A percentile compares a stretch with the other conserved stretches of the same genome.
Conservation (phyloP, 208 protist species). For the Entamoeba moshkovskii region DNA sequence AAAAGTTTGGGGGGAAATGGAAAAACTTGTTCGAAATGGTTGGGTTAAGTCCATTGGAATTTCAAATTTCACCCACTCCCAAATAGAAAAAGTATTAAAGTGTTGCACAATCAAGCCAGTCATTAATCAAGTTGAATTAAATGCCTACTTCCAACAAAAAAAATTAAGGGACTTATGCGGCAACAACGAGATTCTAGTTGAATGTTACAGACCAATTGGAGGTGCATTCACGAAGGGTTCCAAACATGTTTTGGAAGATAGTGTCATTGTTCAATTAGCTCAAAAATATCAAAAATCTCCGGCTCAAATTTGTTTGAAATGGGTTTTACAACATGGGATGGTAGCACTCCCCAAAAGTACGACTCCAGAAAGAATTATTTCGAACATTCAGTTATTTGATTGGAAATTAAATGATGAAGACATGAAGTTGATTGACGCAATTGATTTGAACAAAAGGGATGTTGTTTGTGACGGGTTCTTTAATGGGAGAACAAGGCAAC, state of each 20-base stretch:
- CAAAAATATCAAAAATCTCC: background rate
- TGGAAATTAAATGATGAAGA: background rate
- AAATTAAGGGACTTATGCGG: background rate
- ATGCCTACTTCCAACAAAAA: background rate
- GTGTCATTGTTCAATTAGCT: background rate
- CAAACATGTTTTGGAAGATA: background rate
- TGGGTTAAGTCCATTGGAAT: background rate
- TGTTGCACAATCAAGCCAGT: background rate
- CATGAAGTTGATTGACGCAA: background rate
- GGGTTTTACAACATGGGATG: background rate
- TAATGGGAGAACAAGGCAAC: too few species aligned
- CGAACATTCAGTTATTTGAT: background rate
- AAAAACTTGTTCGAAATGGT: background rate
- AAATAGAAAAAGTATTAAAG: background rate
- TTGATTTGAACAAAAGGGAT: background rate
- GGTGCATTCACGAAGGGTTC: background rate
- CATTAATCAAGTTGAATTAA: background rate
- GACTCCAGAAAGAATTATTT: background rate
- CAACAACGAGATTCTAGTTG: background rate
- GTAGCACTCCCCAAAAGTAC: background rate
- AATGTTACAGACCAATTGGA: background rate
- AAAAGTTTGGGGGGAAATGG: background rate
- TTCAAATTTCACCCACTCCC: background rate
- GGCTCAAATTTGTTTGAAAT: background rate
- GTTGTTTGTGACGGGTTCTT: too few species aligned